phyloP scores from a whole-genome alignment of 2,329 filamentous ascomycete genomes.

The Verticillium nonalfalfae region DNA sequence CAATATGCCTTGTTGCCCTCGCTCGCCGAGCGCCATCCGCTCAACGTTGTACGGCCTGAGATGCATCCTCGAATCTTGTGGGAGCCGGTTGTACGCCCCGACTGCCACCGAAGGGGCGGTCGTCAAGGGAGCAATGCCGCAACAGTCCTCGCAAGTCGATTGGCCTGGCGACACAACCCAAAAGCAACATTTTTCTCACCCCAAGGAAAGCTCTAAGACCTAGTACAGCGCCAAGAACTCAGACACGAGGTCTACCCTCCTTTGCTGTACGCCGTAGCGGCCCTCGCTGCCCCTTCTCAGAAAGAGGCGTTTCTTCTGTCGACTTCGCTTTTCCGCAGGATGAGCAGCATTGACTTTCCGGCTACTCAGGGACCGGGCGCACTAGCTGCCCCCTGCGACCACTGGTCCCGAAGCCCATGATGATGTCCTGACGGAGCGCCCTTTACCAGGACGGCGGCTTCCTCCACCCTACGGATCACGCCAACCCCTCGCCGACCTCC shows the following conservation, averaged over 20 bases:
- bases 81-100: conserved; percentile 9
- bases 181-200: neutral
- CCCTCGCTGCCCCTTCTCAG: neutral
- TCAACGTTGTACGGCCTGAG: neutral
- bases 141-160: neutral
- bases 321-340: neutral
- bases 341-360: neutral
- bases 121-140: neutral
- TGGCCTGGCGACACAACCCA: neutral
- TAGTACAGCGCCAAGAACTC: neutral
- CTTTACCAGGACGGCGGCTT: neutral
- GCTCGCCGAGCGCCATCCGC: neutral
- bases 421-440: neutral
- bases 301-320: neutral
- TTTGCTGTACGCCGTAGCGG: neutral
- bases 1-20: neutral
- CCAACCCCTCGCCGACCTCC: neutral
- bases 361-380: neutral
- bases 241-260: neutral
- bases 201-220: neutral
- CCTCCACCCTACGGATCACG: neutral
- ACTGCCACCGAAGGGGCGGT: neutral
- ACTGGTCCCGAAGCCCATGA: neutral
- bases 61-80: neutral
- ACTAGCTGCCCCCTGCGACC: neutral